A percentile compares a stretch with the other conserved stretches of the same genome.
Conservation (phyloP, 1,284 basidiomycete species). For the Salmacisia buchloeana region DNA sequence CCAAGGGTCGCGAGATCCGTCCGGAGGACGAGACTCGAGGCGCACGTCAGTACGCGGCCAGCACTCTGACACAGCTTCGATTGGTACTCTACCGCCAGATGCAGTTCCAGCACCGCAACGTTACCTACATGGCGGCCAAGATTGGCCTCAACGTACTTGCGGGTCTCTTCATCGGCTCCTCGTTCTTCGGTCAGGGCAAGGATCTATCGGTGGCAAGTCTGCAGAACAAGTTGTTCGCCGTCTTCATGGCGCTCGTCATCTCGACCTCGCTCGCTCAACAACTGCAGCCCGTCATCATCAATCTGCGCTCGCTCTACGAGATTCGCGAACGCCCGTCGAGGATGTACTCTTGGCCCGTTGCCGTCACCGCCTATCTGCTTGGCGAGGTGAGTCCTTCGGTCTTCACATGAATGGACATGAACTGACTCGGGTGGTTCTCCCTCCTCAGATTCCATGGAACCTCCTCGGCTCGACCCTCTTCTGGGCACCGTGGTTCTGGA, state of each 20-base stretch:
- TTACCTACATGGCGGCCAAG: slow-evolving; percentile 36
- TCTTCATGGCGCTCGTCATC: slow-evolving; percentile 51
- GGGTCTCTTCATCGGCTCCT: slow-evolving; percentile 60
- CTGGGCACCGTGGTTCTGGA: slow-evolving; percentile 40
- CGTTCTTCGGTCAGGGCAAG: slow-evolving; percentile 38
- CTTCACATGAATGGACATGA: too few relatives aligned
- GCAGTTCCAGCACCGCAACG: slow-evolving; percentile 47
- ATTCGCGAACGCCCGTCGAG: slow-evolving; percentile 68
- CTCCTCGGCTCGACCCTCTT: slow-evolving; percentile 37
- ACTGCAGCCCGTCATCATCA: slow-evolving; percentile 53
- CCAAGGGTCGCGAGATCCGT: slow-evolving; percentile 15
- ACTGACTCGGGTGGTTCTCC: too few relatives aligned
- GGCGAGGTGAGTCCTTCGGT: too few relatives aligned
- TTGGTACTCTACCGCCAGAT: slow-evolving; percentile 33
- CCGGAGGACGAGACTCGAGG: slow-evolving; percentile 38
- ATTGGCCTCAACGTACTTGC: slow-evolving; percentile 55
- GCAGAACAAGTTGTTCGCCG: slow-evolving; percentile 72
- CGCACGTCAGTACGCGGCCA: slow-evolving; percentile 40
- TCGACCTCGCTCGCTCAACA: slow-evolving; percentile 44
- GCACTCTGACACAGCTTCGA: slow-evolving; percentile 31
- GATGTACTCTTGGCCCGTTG: slow-evolving; percentile 76
- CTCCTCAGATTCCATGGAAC: slow-evolving; percentile 46
- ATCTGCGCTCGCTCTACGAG: slow-evolving; percentile 62
- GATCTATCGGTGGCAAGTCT: slow-evolving; percentile 24
- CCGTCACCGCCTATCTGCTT: slow-evolving; percentile 54